phyloP scores from a whole-genome alignment of 345 rosid genomes.

The Moricandia moricandioides region DNA sequence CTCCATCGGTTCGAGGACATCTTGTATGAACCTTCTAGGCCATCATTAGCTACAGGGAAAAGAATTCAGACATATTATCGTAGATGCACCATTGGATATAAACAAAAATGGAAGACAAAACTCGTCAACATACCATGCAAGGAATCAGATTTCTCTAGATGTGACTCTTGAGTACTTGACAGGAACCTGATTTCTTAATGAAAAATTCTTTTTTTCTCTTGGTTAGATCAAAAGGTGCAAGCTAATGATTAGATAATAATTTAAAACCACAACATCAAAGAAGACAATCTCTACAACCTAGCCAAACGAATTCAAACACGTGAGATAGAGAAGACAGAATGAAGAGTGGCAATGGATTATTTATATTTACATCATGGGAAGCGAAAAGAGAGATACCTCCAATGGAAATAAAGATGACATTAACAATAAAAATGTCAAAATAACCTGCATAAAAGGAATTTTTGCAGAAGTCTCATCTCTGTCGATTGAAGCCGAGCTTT shows the following conservation, averaged over 20 bases:
- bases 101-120: neutral
- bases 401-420: neutral
- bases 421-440: no score
- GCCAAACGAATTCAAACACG: neutral
- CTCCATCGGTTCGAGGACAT: neutral
- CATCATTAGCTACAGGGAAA: conserved; percentile 60
- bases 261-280: neutral
- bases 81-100: neutral
- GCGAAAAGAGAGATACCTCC: neutral
- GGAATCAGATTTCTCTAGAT: conserved; percentile 68
- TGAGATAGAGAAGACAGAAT: neutral
- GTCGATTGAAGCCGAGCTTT: no score
- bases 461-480: no score
- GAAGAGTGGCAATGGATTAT: neutral
- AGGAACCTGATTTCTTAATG: neutral
- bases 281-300: neutral
- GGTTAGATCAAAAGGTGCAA: conserved; percentile 78
- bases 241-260: conserved; percentile 34
- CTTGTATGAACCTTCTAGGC: conserved; percentile 49
- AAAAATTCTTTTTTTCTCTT: conserved; percentile 90
- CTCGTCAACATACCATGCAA: conserved; percentile 45
- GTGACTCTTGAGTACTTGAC: no score
- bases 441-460: no score
- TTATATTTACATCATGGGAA: neutral
- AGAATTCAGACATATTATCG: neutral